phyloP scores from a whole-genome alignment of 2,329 filamentous ascomycete species.

The Hypoxylon sp. region DNA sequence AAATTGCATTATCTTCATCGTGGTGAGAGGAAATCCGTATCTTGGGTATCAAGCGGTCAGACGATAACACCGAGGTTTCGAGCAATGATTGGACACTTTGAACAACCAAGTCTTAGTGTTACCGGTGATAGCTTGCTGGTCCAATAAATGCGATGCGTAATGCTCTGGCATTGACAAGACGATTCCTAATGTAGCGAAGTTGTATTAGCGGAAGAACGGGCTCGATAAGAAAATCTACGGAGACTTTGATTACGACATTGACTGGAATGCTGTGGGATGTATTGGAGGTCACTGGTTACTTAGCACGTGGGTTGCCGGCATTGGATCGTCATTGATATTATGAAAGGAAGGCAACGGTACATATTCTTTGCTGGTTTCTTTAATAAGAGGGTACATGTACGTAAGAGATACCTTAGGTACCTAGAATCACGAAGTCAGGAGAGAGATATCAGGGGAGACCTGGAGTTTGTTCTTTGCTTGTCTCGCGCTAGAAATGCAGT shows the following conservation, averaged over 20 bases:
- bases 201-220: constrained; percentile 31
- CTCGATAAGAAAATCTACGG: constrained; percentile 33
- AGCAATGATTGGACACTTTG: constrained; percentile 36
- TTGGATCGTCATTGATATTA: constrained; percentile 17
- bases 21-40: constrained; percentile 25
- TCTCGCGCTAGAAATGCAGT: background rate
- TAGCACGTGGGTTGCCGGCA: constrained; percentile 41
- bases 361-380: constrained; percentile 3
- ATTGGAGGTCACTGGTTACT: constrained; percentile 27
- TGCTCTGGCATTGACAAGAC: constrained; percentile 17
- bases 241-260: constrained; percentile 22
- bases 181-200: constrained; percentile 35
- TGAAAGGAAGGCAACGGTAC: constrained; percentile 11
- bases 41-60: constrained; percentile 38
- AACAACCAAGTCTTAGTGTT: constrained; percentile 30
- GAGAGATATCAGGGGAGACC: no score
- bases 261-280: constrained; percentile 13
- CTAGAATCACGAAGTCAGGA: background rate
- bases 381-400: background rate
- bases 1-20: constrained; percentile 38
- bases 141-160: constrained; percentile 29
- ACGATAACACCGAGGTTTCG: constrained; percentile 9
- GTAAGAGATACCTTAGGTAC: background rate
- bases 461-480: background rate
- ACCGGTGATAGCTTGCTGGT: constrained; percentile 26